Evolutionary conservation across 2,329 filamentous ascomycete genomes (phyloP).

Genomic region (Fusarium scirpi): DNA sequence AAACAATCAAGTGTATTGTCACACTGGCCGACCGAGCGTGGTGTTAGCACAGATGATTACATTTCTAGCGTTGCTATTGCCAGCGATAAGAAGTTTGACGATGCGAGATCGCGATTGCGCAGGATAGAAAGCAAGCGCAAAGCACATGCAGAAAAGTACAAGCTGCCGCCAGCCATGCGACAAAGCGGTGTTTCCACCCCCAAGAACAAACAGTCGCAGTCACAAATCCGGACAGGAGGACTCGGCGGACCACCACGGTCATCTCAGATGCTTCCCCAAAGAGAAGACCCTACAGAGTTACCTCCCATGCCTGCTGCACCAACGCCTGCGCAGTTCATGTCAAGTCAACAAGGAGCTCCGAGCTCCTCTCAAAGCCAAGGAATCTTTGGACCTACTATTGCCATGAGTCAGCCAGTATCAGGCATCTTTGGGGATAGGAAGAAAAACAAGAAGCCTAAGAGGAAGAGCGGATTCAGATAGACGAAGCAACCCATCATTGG

Average conservation of each 20-base stretch:
- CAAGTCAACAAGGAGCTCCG: conserved; percentile 51
- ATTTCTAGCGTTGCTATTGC: conserved; percentile 55
- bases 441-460: conserved; percentile 59
- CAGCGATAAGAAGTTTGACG: conserved; percentile 52
- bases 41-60: conserved; percentile 52
- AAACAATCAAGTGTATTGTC: conserved; percentile 51
- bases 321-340: conserved; percentile 50
- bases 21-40: conserved; percentile 56
- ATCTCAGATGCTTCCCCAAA: conserved; percentile 26
- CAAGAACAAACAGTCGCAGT: not conserved
- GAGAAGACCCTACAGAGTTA: conserved; percentile 27
- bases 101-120: conserved; percentile 51
- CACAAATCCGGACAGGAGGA: not conserved
- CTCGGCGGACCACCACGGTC: conserved; percentile 8
- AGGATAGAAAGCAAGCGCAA: conserved; percentile 51
- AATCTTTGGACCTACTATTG: conserved; percentile 46
- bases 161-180: conserved; percentile 45
- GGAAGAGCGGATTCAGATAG: conserved; percentile 57
- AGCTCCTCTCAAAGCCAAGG: conserved; percentile 53
- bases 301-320: conserved; percentile 35
- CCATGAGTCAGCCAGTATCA: conserved; percentile 61
- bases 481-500: not conserved
- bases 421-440: conserved; percentile 61
- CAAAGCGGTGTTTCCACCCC: conserved; percentile 41
- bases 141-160: conserved; percentile 52